These are phyloP conservation scores for Aechmea fasciata DNA, from an alignment of 176 grass and related monocot species.

Conservation along the genomic window DNA sequence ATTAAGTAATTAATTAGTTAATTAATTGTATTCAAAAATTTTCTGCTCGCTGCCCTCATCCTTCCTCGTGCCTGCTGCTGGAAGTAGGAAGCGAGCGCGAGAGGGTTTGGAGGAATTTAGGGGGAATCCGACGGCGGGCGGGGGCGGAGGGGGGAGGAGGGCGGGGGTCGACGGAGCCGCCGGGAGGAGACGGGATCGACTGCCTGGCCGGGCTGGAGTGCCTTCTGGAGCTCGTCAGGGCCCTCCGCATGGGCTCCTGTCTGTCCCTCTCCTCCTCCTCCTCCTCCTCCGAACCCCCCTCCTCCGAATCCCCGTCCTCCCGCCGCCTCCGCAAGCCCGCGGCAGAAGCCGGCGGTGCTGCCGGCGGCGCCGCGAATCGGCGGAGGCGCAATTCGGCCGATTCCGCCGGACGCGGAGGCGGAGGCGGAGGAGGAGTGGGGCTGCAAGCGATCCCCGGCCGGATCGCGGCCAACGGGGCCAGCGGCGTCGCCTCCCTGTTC, in stretches of 20 bases:
- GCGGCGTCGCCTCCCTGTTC: constrained; percentile 51
- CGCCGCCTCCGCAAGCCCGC: constrained; percentile 18
- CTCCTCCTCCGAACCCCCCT: constrained; percentile 11
- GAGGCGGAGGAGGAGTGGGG: background rate
- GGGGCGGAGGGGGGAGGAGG: background rate
- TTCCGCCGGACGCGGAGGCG: constrained; percentile 17
- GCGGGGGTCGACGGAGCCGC: background rate
- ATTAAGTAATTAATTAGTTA: no score
- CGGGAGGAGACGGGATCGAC: background rate
- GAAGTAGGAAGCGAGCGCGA: no score
- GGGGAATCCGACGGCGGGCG: background rate
- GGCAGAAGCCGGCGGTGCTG: constrained; percentile 9
- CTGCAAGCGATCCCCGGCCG: constrained; percentile 35
- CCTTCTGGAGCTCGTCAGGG: constrained; percentile 35
- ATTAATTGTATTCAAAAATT: no score
- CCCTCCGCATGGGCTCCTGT: constrained; percentile 43
- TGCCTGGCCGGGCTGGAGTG: constrained; percentile 40
- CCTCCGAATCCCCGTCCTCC: constrained; percentile 8
- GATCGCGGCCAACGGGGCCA: constrained; percentile 46
- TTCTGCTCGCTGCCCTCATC: no score
- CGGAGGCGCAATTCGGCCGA: constrained; percentile 13
- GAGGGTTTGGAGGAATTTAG: background rate
- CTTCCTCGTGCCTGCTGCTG: no score
- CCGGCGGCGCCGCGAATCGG: constrained; percentile 10
- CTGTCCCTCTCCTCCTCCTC: constrained; percentile 3